Conservation (phyloP, 352 stramenopile species). For the Phytophthora citrophthora region DNA sequence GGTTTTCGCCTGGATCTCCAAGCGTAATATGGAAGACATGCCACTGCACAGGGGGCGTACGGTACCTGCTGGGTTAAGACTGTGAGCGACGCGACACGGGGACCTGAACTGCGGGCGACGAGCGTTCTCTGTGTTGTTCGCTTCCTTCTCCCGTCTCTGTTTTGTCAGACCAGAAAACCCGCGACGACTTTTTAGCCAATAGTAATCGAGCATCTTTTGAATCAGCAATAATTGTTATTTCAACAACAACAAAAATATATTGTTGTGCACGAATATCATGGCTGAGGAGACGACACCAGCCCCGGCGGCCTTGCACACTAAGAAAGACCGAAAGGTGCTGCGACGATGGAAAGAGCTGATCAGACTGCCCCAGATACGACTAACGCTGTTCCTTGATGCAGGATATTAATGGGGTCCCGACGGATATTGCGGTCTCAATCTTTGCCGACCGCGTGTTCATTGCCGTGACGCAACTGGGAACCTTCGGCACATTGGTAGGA, state of each 20-base stretch:
- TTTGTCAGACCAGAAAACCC: constrained; percentile 29
- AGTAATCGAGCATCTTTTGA: background rate
- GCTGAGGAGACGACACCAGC: background rate
- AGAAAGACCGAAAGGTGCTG: constrained; percentile 47
- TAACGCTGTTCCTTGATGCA: constrained; percentile 24
- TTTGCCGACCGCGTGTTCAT: constrained; percentile 88
- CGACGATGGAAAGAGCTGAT: background rate
- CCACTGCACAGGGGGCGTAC: background rate
- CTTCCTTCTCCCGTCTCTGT: constrained; percentile 35
- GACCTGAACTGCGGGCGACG: constrained; percentile 9
- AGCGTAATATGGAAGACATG: background rate
- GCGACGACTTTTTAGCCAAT: constrained; percentile 26
- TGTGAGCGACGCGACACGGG: constrained; percentile 8
- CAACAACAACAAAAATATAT: background rate
- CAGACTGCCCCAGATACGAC: background rate
- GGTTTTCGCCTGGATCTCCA: background rate
- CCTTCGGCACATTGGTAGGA: constrained; percentile 78
- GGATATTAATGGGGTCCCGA: constrained; percentile 78
- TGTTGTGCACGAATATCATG: constrained; percentile 16
- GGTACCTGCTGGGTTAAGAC: constrained; percentile 18
- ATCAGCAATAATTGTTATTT: background rate
- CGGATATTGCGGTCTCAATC: constrained; percentile 76
- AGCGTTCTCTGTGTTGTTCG: constrained; percentile 29
- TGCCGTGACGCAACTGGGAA: constrained; percentile 78
- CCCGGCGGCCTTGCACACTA: constrained; percentile 45